Percentiles rank a stretch among this genome's conserved stretches.
Evolutionary conservation across 83 land plant species (phyloP).

Genomic region (Larix sibirica): DNA sequence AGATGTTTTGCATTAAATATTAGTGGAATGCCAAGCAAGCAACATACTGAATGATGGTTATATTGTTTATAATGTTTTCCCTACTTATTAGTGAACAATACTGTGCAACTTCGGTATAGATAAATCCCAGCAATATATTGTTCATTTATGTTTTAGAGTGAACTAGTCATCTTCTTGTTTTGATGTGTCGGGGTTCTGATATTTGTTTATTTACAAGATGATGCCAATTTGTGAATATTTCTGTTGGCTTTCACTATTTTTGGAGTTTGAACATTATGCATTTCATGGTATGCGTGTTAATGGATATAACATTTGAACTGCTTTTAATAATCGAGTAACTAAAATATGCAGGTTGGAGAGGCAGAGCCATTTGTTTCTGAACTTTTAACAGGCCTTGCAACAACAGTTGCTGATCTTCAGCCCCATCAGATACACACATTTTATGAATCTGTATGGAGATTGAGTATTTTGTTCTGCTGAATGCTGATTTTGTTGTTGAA

Average conservation of each 20-base stretch:
- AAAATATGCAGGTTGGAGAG: slow-evolving; percentile 83
- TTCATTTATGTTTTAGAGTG: neutral
- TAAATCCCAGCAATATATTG: neutral
- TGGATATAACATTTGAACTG: no score
- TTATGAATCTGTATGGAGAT: slow-evolving; percentile 87
- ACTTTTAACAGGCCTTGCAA: slow-evolving; percentile 77
- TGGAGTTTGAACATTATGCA: no score
- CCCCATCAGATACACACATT: slow-evolving; percentile 98
- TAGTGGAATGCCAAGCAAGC: no score
- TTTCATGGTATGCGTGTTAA: no score
- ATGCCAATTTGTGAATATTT: no score
- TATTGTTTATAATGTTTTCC: neutral
- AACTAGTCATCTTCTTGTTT: neutral
- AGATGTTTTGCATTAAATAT: no score
- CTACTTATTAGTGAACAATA: neutral
- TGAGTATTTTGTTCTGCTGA: neutral
- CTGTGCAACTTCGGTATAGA: neutral
- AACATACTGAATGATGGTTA: no score
- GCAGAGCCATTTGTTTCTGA: slow-evolving; percentile 96
- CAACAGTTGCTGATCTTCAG: slow-evolving; percentile 91
- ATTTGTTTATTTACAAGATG: no score
- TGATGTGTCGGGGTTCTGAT: neutral
- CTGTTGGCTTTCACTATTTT: no score
- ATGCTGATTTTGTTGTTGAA: neutral
- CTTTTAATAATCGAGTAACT: no score